A percentile compares a stretch with the other conserved stretches of the same genome.
Evolutionary conservation across 164 flowering plant genomes (phyloP).

Genomic region (Protea cynaroides): DNA sequence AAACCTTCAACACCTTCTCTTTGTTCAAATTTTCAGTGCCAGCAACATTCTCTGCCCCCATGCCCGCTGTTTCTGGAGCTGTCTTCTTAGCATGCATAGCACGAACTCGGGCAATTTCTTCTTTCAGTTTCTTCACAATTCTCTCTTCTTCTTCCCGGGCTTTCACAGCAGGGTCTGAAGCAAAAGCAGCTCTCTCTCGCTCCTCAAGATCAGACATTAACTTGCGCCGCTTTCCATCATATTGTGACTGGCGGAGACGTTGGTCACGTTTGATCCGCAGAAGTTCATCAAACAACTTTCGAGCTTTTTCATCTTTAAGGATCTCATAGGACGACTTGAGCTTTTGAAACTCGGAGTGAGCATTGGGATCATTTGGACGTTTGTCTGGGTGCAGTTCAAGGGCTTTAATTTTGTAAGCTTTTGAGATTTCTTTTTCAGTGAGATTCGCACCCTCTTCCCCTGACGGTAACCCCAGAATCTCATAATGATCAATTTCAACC

Average conservation of each 20-base stretch:
- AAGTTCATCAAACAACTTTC: constrained; percentile 70
- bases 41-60: constrained; percentile 9
- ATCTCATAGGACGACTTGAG: constrained; percentile 66
- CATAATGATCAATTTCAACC: constrained; percentile 55
- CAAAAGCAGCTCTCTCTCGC: constrained; percentile 60
- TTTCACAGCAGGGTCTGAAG: constrained; percentile 31
- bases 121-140: constrained; percentile 51
- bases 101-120: constrained; percentile 62
- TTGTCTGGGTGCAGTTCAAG: constrained; percentile 80
- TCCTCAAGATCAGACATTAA: constrained; percentile 80
- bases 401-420: constrained; percentile 71
- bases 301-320: constrained; percentile 62
- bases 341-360: constrained; percentile 54
- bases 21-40: constrained; percentile 38
- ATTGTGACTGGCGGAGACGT: constrained; percentile 31
- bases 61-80: constrained; percentile 2
- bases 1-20: constrained; percentile 63
- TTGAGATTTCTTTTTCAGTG: constrained; percentile 52
- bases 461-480: constrained; percentile 65
- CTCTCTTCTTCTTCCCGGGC: constrained; percentile 56
- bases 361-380: constrained; percentile 64
- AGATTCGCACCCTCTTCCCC: constrained; percentile 83
- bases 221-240: constrained; percentile 49
- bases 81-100: constrained; percentile 48
- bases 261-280: constrained; percentile 47